A percentile compares a stretch with the other conserved stretches of the same genome.
phyloP scores from a whole-genome alignment of 257 asterid genomes.

The Nicotiana noctiflora region DNA sequence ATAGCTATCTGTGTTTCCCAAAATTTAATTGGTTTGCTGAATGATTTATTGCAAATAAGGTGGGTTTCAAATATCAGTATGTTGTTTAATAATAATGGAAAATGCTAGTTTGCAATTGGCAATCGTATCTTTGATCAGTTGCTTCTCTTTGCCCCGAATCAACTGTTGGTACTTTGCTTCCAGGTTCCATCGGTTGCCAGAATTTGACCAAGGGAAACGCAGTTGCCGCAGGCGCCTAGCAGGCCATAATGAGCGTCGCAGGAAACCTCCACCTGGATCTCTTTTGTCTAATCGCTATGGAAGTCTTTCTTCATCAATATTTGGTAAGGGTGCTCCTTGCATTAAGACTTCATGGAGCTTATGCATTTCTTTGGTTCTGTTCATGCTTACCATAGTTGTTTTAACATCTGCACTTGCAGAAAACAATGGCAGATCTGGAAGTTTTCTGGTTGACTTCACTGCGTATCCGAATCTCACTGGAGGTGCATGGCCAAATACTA shows the following conservation, averaged over 20 bases:
- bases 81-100: background rate
- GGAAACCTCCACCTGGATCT: slow-evolving; percentile 73
- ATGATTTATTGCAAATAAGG: background rate
- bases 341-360: background rate
- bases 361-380: background rate
- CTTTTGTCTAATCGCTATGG: slow-evolving; percentile 52
- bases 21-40: background rate
- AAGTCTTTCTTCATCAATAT: slow-evolving; percentile 35
- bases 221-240: slow-evolving; percentile 96
- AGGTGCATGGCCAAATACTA: slow-evolving; percentile 34
- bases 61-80: background rate
- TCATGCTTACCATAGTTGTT: background rate
- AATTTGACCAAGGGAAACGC: slow-evolving; percentile 85
- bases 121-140: background rate
- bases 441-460: slow-evolving; percentile 69
- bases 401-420: slow-evolving; percentile 29
- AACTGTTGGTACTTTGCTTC: slow-evolving; percentile 13
- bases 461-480: slow-evolving; percentile 35
- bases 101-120: background rate
- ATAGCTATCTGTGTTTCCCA: background rate
- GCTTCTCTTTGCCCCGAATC: background rate
- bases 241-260: slow-evolving; percentile 84
- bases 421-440: slow-evolving; percentile 45
- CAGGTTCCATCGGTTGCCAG: slow-evolving; percentile 84
- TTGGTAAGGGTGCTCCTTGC: slow-evolving; percentile 36